A percentile compares a stretch with the other conserved stretches of the same genome.
Conservation (phyloP, 2,329 filamentous ascomycete species). For the Aquanectria penicillioides region DNA sequence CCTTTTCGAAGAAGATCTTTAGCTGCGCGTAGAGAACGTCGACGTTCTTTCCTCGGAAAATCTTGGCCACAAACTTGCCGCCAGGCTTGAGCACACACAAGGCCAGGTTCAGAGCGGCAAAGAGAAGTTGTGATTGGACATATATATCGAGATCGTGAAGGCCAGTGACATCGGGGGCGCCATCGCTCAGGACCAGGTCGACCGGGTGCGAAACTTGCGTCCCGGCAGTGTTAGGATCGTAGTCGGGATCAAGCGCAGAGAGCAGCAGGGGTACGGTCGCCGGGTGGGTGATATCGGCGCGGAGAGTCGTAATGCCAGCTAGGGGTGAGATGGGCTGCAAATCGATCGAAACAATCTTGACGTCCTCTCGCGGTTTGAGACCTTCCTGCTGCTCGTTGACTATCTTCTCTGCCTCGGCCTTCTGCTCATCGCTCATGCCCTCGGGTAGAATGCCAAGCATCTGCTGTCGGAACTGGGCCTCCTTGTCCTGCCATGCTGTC, state of each 20-base stretch:
- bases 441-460: conserved; percentile 64
- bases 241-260: conserved; percentile 81
- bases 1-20: conserved; percentile 85
- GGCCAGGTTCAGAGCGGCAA: conserved; percentile 91
- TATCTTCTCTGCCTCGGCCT: conserved; percentile 20
- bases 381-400: conserved; percentile 40
- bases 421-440: conserved; percentile 34
- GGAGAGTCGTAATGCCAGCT: conserved; percentile 89
- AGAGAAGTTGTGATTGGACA: conserved; percentile 94
- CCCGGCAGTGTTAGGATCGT: conserved; percentile 56
- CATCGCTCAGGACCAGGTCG: conserved; percentile 94
- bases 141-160: conserved; percentile 98
- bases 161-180: conserved; percentile 95
- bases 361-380: conserved; percentile 67
- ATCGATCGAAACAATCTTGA: conserved; percentile 96
- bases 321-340: conserved; percentile 95
- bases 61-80: conserved; percentile 97
- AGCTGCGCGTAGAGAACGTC: conserved; percentile 94
- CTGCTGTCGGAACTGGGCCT: conserved; percentile 71
- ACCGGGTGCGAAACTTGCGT: conserved; percentile 77
- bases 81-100: conserved; percentile 92
- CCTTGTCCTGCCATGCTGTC: conserved; percentile 86
- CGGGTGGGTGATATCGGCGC: conserved; percentile 97
- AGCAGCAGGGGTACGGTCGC: conserved; percentile 92
- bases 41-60: conserved; percentile 95